Percentiles rank a stretch among this genome's conserved stretches.
Evolutionary conservation across 345 rosid genomes (phyloP).

Genomic region (Noccaea bulbosa): DNA sequence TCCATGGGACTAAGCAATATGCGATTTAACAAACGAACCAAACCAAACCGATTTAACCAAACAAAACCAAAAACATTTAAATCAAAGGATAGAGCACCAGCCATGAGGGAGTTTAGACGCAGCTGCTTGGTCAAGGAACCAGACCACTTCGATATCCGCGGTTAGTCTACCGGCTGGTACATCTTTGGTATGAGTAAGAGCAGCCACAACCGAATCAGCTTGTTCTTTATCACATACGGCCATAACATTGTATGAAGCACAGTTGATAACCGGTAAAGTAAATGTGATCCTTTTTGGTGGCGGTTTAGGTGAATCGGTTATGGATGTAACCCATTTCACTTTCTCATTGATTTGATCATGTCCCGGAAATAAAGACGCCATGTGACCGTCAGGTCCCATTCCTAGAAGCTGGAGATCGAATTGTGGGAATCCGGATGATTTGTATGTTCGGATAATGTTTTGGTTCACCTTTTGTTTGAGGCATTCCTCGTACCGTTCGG

Average conservation of each 20-base stretch:
- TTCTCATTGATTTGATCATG: constrained; percentile 66
- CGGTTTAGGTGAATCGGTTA: constrained; percentile 79
- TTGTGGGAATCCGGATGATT: constrained; percentile 59
- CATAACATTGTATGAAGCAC: constrained; percentile 66
- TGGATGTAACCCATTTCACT: constrained; percentile 74
- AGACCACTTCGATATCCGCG: constrained; percentile 70
- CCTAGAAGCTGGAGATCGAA: constrained; percentile 86
- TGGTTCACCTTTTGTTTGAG: constrained; percentile 56
- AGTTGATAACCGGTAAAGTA: constrained; percentile 80
- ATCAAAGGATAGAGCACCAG: constrained; percentile 32
- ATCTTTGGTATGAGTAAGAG: constrained; percentile 46
- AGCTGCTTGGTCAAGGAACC: constrained; percentile 84
- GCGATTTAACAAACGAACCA: constrained; percentile 11
- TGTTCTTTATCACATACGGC: constrained; percentile 68
- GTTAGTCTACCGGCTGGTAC: constrained; percentile 67
- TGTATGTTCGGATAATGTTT: constrained; percentile 47
- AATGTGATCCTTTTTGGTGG: constrained; percentile 83
- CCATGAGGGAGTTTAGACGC: constrained; percentile 55
- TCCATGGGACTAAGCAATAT: not conserved
- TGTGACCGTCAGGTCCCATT: constrained; percentile 88
- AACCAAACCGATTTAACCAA: constrained; percentile 8
- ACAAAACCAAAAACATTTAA: not conserved
- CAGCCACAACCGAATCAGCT: constrained; percentile 56
- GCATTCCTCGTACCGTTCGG: constrained; percentile 58
- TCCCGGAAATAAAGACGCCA: constrained; percentile 82